A percentile compares a stretch with the other conserved stretches of the same genome.
These are phyloP conservation scores for Amauroascus verrucosus DNA, from an alignment of 2,329 filamentous ascomycete species.

Conservation along the genomic window DNA sequence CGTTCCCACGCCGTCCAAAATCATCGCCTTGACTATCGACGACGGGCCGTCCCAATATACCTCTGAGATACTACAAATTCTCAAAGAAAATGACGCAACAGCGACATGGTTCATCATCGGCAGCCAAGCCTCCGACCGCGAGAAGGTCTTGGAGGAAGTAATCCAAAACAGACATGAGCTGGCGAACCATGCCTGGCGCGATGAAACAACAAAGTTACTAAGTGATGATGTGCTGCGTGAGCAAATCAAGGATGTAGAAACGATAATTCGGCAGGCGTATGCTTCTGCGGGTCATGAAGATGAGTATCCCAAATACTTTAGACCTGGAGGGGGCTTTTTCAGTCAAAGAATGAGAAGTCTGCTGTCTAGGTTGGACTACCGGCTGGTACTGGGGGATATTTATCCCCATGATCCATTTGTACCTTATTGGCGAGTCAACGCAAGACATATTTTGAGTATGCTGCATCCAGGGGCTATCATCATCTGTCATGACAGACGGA, in stretches of 20 bases:
- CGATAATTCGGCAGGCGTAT: conserved; percentile 50
- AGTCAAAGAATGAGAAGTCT: conserved; percentile 56
- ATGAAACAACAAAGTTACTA: conserved; percentile 62
- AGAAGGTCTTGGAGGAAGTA: conserved; percentile 45
- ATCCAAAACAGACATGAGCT: conserved; percentile 53
- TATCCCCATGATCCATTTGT: conserved; percentile 93
- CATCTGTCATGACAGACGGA: conserved; percentile 72
- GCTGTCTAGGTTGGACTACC: conserved; percentile 53
- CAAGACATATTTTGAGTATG: conserved; percentile 71
- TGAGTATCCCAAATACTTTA: conserved; percentile 56
- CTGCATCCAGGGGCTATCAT: conserved; percentile 65
- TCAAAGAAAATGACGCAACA: conserved; percentile 55
- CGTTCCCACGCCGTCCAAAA: conserved; percentile 45
- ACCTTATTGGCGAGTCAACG: conserved; percentile 57
- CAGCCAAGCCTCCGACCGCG: conserved; percentile 51
- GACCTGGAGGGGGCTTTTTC: conserved; percentile 79
- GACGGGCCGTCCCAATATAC: conserved; percentile 71
- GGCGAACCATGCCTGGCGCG: conserved; percentile 81
- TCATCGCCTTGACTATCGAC: conserved; percentile 77
- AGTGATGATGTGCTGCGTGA: conserved; percentile 47
- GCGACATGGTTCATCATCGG: conserved; percentile 90
- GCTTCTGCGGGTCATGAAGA: conserved; percentile 20
- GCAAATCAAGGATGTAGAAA: conserved; percentile 58
- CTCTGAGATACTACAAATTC: conserved; percentile 54
- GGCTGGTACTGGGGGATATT: conserved; percentile 68